These are phyloP conservation scores for Forsythia viridissima DNA, from an alignment of 257 asterid genomes.

Conservation along the genomic window DNA sequence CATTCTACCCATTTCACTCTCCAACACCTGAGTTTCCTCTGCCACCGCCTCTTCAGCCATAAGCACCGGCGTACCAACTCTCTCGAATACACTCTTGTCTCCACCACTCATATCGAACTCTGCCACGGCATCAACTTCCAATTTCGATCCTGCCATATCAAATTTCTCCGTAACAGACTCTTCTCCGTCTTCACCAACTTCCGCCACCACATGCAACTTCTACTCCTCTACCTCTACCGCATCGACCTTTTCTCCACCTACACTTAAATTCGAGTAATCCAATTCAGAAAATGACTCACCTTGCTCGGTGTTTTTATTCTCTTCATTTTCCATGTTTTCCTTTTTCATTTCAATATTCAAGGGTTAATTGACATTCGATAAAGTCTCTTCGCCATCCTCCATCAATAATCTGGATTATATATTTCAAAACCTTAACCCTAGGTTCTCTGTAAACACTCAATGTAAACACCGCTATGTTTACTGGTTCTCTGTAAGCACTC, in stretches of 20 bases:
- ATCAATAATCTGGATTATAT: conserved; percentile 13
- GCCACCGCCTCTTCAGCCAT: conserved; percentile 23
- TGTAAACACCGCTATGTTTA: not conserved
- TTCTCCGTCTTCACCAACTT: conserved; percentile 15
- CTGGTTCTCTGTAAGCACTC: too few species aligned
- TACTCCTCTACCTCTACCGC: conserved; percentile 25
- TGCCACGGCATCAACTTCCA: conserved; percentile 15
- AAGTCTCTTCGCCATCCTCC: conserved; percentile 45
- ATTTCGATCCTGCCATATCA: conserved; percentile 23
- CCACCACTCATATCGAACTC: conserved; percentile 11
- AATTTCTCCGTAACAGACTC: conserved; percentile 21
- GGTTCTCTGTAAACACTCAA: conserved; percentile 12
- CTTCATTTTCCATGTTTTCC: conserved; percentile 28
- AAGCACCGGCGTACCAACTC: conserved; percentile 13
- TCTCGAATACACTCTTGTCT: not conserved
- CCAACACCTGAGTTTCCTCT: conserved; percentile 18
- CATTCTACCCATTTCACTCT: conserved; percentile 22
- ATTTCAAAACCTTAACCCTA: conserved; percentile 71
- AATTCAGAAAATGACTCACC: conserved; percentile 39
- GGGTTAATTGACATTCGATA: conserved; percentile 34
- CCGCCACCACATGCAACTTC: conserved; percentile 16
- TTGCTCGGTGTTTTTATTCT: conserved; percentile 27
- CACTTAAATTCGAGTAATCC: conserved; percentile 31
- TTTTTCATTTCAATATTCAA: conserved; percentile 34
- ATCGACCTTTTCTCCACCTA: conserved; percentile 23